Base-by-base conservation (phyloP, 352 stramenopile genomes). In the Phytophthora macrochlamydospora region DNA sequence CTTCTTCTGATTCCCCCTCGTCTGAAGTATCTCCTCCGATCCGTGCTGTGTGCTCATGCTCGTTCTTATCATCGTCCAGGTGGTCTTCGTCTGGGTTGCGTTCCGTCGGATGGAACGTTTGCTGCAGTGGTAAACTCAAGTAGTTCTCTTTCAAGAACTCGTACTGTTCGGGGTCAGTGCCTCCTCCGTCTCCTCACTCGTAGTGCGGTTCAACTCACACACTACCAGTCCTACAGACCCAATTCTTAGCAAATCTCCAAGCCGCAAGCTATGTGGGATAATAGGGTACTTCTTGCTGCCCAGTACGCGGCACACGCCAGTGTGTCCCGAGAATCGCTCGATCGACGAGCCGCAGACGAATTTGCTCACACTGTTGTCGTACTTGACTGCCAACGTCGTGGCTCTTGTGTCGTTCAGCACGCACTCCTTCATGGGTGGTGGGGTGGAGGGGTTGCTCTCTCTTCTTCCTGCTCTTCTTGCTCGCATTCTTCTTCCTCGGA, bases 151-250 rank as follows among this genome's bases (percentile, higher is more conserved):
- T 94, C 45, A 97, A 69, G 61, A 89, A 97, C 50, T 86, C 82
- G 46, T 95, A 93, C 67, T 96, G 89, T 29, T 94, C 80, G 85
- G 82, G 8, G 76, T 94, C n/a, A 97, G 76, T 54, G 78, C 65
- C 53, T 97, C 86, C 51, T 90, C 75, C 14, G 84, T 88, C 44
- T 82, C 76, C 18, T 95, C 86, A 42, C 72, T 73, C 1, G 69
- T 70, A 0, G 85, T 90, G 61, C 87, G 83, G 65, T 97, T 95
- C 3, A 97, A 42, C 67, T 98, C 92, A 57, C 89, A 96, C 32
- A 98, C 92, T 1, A 98, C 91, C n/a, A 98, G 76, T 2, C 92
- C 92, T 1, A 98, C 92, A 0, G 83, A 96, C n/a, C 92, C 92
- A 49, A 98, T 96, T 24, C 92, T 70, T 28, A 98, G 71, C 33